Conservation (phyloP, 2,329 filamentous ascomycete genomes). For the Fusarium brevicatenulatum region DNA sequence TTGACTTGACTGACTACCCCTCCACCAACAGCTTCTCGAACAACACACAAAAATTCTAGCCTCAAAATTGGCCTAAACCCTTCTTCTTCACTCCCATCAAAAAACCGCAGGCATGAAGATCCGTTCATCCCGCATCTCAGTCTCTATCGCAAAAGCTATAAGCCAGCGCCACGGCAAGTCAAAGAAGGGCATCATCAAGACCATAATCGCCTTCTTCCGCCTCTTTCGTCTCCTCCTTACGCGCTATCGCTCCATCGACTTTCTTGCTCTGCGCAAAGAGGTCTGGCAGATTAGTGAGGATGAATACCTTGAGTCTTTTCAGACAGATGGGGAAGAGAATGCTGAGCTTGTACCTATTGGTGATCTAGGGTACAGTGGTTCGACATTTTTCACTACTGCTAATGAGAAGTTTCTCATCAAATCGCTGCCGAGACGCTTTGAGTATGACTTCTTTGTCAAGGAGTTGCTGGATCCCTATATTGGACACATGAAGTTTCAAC, state of each 20-base stretch:
- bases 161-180: constrained; percentile 52
- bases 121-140: constrained; percentile 59
- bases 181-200: constrained; percentile 44
- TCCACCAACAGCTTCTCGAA: constrained; percentile 11
- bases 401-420: constrained; percentile 77
- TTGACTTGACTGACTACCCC: neutral
- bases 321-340: constrained; percentile 33
- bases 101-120: constrained; percentile 44
- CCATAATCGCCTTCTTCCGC: constrained; percentile 48
- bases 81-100: neutral
- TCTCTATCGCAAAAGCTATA: constrained; percentile 65
- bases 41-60: neutral
- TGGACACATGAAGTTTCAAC: constrained; percentile 69
- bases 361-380: constrained; percentile 79
- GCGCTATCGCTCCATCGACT: constrained; percentile 45
- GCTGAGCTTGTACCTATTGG: constrained; percentile 65
- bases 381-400: constrained; percentile 76
- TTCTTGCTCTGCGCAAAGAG: constrained; percentile 44
- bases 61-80: neutral
- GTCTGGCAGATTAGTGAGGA: constrained; percentile 50
- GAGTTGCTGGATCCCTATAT: constrained; percentile 74
- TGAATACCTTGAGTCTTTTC: constrained; percentile 53
- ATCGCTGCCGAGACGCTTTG: constrained; percentile 74
- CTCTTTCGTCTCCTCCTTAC: constrained; percentile 48
- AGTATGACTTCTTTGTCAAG: constrained; percentile 75